Evolutionary conservation across 2,329 filamentous ascomycete genomes (phyloP).

Genomic region (Trichoderma koningiopsis): DNA sequence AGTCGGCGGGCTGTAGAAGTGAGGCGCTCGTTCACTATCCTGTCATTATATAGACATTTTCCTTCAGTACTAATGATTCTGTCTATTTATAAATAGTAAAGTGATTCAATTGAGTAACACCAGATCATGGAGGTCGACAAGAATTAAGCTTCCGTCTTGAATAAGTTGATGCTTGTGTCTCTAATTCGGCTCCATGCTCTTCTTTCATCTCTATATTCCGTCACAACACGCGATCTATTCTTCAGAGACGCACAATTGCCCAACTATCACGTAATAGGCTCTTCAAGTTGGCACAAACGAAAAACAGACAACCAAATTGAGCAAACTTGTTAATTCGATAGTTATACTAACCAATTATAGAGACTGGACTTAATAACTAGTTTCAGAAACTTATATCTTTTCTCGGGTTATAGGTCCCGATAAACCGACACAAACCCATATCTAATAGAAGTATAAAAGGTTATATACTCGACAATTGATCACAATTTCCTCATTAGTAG

Average conservation of each 20-base stretch:
- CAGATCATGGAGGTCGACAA: neutral
- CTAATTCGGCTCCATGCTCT: neutral
- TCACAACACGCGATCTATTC: neutral
- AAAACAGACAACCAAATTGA: neutral
- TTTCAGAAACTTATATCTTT: neutral
- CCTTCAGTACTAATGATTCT: neutral
- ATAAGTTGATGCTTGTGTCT: neutral
- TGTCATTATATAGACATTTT: neutral
- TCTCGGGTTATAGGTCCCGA: neutral
- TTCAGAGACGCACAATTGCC: neutral
- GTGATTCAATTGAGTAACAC: neutral
- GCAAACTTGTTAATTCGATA: neutral
- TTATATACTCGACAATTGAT: neutral
- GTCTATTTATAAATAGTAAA: neutral
- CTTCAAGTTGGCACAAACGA: neutral
- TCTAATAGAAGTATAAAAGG: neutral
- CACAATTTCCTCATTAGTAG: neutral
- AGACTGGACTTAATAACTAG: fast-evolving
- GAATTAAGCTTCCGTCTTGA: neutral
- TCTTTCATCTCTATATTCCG: neutral
- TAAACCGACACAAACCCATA: neutral
- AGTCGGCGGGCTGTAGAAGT: neutral
- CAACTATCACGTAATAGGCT: neutral
- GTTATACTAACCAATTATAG: neutral
- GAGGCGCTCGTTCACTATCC: neutral